Evolutionary conservation across 371 early-diverging fungal genomes (phyloP), one percentile per base, ranked within the genome.

Genomic region (Mortierella sp.): DNA sequence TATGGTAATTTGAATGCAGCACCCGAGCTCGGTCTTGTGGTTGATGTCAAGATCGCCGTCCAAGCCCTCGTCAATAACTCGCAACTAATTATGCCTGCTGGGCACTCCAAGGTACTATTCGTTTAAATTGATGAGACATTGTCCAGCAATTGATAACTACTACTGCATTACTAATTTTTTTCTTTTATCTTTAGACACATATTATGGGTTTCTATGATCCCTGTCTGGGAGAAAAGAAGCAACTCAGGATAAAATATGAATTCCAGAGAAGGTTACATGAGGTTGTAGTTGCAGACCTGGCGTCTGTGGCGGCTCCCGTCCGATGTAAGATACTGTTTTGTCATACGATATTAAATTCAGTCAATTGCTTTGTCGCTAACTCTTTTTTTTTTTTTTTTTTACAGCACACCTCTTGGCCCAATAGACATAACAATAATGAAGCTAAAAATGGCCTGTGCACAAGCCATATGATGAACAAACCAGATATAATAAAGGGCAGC

Each of bases 151-250:
- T 20, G 26, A 16, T 4, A 11, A 9, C 39, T 39, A 20, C 16
- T 22, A 49, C 2, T 3, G 28, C 30, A 4, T n/a, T 37, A 43
- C 45, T 52, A n/a, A n/a, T 22, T 30, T 26, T 22, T 30, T 26
- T 35, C 24, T 30, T 24, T 43, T 14, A 28, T 26, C 28, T 26
- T 52, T 84, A 94, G 94, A 86, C 92, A 49, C 93, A 93, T 72
- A 88, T 97, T 65, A 87, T 96, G 63, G 99, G 99, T 3, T 97
- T 98, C 84, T 97, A 96, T 77, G 98, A 98, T 87, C 99, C 99
- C 39, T 96, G 96, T 75, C 90, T 96, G 52, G 97, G 97, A 28
- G 94, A 94, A 72, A 81, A 85, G 39, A 98, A 98, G 83, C 86
- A 90, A 64, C 88, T 97, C 64, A 88, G 89, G 63, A 92, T 98